Evolutionary conservation across 371 early-diverging fungal genomes (phyloP).

Genomic region (Rhizopus sp.): DNA sequence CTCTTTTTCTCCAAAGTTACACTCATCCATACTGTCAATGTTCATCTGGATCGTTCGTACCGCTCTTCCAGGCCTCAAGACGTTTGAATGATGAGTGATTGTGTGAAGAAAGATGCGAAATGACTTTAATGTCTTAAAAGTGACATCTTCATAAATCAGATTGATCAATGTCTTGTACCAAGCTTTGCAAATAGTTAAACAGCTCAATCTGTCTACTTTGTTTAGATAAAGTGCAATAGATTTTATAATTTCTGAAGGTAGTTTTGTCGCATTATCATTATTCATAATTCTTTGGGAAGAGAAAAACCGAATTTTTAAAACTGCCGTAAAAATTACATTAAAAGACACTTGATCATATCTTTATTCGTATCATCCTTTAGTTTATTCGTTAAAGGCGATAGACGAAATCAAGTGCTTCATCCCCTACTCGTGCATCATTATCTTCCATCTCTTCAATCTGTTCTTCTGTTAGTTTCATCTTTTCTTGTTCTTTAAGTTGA

Average conservation of each 20-base stretch:
- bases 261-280: background rate
- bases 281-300: too few relatives aligned
- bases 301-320: too few relatives aligned
- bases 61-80: background rate
- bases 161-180: constrained; percentile 17
- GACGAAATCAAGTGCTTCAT: constrained; percentile 31
- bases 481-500: constrained; percentile 9
- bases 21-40: background rate
- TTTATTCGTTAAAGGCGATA: constrained; percentile 27
- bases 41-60: constrained; percentile 1
- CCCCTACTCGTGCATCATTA: constrained; percentile 25
- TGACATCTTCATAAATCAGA: constrained; percentile 10
- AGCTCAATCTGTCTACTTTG: constrained; percentile 5
- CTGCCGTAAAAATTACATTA: too few relatives aligned
- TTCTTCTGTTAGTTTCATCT: constrained; percentile 10
- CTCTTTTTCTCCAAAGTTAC: background rate
- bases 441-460: constrained; percentile 5
- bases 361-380: background rate
- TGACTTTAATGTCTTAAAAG: background rate
- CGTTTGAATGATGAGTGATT: constrained; percentile 16
- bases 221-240: constrained; percentile 8
- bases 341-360: too few relatives aligned
- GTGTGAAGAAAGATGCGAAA: constrained; percentile 14
- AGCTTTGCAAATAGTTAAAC: constrained; percentile 12
- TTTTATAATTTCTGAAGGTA: constrained; percentile 19